phyloP scores from a whole-genome alignment of 805 yeast species.

The Pichia eremophila region DNA sequence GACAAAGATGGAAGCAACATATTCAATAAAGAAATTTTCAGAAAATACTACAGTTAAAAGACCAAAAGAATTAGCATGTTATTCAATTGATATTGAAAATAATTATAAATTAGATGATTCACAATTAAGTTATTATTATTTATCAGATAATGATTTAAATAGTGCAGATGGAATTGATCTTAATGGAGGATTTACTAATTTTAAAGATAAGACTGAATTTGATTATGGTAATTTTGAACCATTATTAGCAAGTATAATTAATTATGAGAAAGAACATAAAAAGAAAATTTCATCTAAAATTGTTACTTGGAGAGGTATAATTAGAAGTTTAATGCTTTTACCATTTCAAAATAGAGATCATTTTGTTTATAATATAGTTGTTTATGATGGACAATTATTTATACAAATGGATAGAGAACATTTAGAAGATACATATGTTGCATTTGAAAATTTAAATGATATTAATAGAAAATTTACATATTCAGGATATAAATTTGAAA shows the following conservation, averaged over 20 bases:
- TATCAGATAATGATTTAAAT: slow-evolving; percentile 65
- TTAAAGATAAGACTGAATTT: slow-evolving; percentile 45
- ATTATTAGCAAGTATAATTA: slow-evolving; percentile 44
- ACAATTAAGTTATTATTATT: slow-evolving; percentile 61
- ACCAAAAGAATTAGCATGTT: slow-evolving; percentile 74
- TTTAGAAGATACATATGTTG: slow-evolving; percentile 24
- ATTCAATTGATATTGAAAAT: slow-evolving; percentile 45
- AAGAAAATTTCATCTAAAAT: slow-evolving; percentile 52
- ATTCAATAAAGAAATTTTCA: slow-evolving; percentile 24
- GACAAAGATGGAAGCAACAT: slow-evolving; percentile 23
- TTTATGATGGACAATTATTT: slow-evolving; percentile 69
- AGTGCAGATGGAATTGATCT: slow-evolving; percentile 47
- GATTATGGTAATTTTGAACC: slow-evolving; percentile 49
- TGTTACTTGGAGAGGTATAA: slow-evolving; percentile 76
- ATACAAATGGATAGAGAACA: slow-evolving; percentile 35
- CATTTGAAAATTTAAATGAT: slow-evolving; percentile 26
- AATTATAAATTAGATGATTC: slow-evolving; percentile 43
- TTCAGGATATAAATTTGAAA: slow-evolving; percentile 82
- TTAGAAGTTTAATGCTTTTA: slow-evolving; percentile 62
- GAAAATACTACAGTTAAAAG: slow-evolving; percentile 65
- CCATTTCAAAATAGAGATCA: slow-evolving; percentile 52
- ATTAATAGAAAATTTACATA: slow-evolving; percentile 35
- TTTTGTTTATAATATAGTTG: slow-evolving; percentile 51
- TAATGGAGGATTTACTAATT: slow-evolving; percentile 52
- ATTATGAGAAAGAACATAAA: slow-evolving; percentile 41